These are phyloP conservation scores for Neoscytalidium dimidiatum DNA, from an alignment of 2,329 filamentous ascomycete genomes.

Conservation along the genomic window DNA sequence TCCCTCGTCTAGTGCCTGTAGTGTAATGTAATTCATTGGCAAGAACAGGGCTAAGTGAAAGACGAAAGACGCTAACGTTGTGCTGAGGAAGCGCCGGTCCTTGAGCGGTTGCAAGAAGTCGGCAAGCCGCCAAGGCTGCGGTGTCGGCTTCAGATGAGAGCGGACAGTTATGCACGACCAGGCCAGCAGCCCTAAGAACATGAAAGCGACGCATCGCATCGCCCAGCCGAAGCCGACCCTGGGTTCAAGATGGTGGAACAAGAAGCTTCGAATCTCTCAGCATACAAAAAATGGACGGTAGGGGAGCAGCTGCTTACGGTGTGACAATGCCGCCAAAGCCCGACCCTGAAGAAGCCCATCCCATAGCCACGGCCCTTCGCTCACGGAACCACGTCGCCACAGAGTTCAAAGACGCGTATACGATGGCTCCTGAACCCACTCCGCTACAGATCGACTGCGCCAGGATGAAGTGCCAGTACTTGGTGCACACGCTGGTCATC, in stretches of 20 bases:
- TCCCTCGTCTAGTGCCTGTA: slow-evolving; percentile 48
- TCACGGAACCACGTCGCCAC: slow-evolving; percentile 48
- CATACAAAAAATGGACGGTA: neutral
- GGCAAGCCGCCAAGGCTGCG: slow-evolving; percentile 27
- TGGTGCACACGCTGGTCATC: slow-evolving; percentile 41
- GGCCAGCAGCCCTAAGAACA: slow-evolving; percentile 48
- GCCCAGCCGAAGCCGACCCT: slow-evolving; percentile 62
- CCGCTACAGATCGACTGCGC: slow-evolving; percentile 49
- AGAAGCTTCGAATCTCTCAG: slow-evolving; percentile 36
- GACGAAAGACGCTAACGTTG: slow-evolving; percentile 45
- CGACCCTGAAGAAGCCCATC: slow-evolving; percentile 44
- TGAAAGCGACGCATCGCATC: slow-evolving; percentile 63
- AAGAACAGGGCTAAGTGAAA: slow-evolving; percentile 60
- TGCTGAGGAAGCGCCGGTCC: slow-evolving; percentile 25
- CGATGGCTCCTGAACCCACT: slow-evolving; percentile 44
- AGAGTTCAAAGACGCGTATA: slow-evolving; percentile 44
- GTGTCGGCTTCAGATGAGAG: slow-evolving; percentile 45
- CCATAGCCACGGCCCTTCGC: slow-evolving; percentile 44
- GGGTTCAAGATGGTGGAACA: slow-evolving; percentile 54
- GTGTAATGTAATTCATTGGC: slow-evolving; percentile 53
- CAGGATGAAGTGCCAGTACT: slow-evolving; percentile 50
- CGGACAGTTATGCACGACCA: slow-evolving; percentile 50
- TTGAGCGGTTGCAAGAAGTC: slow-evolving; percentile 29
- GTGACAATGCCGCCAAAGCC: slow-evolving; percentile 54
- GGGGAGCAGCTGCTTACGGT: slow-evolving; percentile 36